phyloP scores from a whole-genome alignment of 2,329 filamentous ascomycete genomes.

The Juglanconis sp. region DNA sequence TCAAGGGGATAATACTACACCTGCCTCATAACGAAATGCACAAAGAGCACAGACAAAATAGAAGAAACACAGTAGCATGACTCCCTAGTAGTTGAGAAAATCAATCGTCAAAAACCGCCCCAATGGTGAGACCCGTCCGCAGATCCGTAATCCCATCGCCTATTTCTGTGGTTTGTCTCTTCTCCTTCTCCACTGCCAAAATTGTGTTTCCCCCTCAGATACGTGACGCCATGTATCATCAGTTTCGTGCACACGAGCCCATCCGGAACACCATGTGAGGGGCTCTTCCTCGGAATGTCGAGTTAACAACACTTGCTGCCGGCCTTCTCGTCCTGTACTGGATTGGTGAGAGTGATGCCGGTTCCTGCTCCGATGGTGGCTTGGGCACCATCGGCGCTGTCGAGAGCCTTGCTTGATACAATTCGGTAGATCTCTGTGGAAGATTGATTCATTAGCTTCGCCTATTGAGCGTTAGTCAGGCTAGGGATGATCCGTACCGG shows the following conservation, averaged over 20 bases:
- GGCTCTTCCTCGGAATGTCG: conserved; percentile 15
- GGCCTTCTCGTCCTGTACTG: conserved; percentile 73
- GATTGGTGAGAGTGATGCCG: conserved; percentile 84
- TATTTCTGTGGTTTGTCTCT: conserved; percentile 9
- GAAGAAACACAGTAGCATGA: conserved; percentile 21
- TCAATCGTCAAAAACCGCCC: conserved; percentile 16
- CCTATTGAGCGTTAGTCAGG: background rate
- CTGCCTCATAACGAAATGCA: conserved; percentile 3
- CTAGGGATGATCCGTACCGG: conserved; percentile 60
- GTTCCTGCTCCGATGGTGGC: conserved; percentile 76
- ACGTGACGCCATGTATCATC: conserved; percentile 32
- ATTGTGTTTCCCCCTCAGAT: conserved; percentile 24
- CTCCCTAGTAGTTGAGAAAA: conserved; percentile 20
- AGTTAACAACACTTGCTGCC: conserved; percentile 76
- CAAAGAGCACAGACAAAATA: conserved; percentile 14
- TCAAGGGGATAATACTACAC: background rate
- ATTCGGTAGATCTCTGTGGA: conserved; percentile 94
- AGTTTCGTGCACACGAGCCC: conserved; percentile 30
- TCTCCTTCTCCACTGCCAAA: conserved; percentile 21
- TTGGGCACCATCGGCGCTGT: conserved; percentile 79
- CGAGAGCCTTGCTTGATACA: conserved; percentile 94
- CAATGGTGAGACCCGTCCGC: conserved; percentile 14
- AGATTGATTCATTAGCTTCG: conserved; percentile 7
- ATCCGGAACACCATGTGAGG: background rate
- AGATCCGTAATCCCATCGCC: conserved; percentile 17